These are phyloP conservation scores for Ceratocystis cubensis DNA, from an alignment of 2,329 filamentous ascomycete genomes.

Conservation along the genomic window DNA sequence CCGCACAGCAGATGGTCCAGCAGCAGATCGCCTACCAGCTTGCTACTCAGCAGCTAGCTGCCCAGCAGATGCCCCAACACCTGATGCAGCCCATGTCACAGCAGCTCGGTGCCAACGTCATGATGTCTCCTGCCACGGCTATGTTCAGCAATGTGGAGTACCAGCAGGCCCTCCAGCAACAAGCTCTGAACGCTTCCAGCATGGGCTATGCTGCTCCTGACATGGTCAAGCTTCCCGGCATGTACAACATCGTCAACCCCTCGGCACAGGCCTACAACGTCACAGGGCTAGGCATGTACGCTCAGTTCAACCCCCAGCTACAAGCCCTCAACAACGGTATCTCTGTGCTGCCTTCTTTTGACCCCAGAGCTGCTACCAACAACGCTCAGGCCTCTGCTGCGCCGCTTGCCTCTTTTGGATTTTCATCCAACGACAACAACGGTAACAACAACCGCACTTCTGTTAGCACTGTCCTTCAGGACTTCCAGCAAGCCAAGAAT, in stretches of 20 bases:
- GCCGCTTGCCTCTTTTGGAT: not conserved
- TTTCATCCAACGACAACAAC: conserved; percentile 3
- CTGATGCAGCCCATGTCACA: not conserved
- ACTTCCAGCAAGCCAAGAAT: conserved; percentile 66
- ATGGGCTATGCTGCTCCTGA: not conserved
- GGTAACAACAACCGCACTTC: conserved; percentile 29
- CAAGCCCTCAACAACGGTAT: not conserved
- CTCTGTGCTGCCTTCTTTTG: not conserved
- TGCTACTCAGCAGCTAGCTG: not conserved
- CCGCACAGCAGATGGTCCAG: not conserved
- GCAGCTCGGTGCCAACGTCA: not conserved
- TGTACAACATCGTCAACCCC: conserved; percentile 5
- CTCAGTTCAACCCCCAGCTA: conserved; percentile 10
- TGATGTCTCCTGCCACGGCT: not conserved
- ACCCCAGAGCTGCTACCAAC: not conserved
- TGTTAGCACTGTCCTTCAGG: conserved; percentile 56
- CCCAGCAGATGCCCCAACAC: not conserved
- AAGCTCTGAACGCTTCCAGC: not conserved
- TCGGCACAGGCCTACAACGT: not conserved
- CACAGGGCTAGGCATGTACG: not conserved
- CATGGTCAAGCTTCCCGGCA: conserved; percentile 4
- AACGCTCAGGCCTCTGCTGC: not conserved
- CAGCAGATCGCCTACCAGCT: conserved; percentile 9
- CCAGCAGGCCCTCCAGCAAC: not conserved
- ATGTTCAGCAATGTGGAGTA: conserved; percentile 4